Conservation (phyloP, 495 filamentous ascomycete genomes). For the Penicillium cataractarum region DNA sequence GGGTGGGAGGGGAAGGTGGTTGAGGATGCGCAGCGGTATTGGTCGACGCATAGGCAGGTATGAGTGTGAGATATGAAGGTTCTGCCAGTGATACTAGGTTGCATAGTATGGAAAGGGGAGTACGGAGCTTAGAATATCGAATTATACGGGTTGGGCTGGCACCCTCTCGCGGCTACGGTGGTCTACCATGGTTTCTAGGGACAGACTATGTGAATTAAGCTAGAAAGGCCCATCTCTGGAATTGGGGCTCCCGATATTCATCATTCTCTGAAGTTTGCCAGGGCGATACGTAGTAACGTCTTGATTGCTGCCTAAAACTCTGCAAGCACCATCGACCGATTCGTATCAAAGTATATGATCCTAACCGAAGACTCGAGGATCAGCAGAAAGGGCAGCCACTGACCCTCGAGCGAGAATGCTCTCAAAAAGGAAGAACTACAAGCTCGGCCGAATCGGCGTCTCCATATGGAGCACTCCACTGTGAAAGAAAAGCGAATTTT, state of each 20-base stretch:
- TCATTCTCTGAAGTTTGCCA: background rate
- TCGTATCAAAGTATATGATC: background rate
- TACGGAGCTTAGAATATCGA: background rate
- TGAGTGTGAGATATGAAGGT: background rate
- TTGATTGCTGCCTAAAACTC: background rate
- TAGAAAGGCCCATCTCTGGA: too few species aligned
- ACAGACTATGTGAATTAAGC: background rate
- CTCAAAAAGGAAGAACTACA: background rate
- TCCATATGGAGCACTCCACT: constrained; percentile 8
- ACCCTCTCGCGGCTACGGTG: background rate
- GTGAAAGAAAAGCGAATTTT: constrained; percentile 6
- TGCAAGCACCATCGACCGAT: background rate
- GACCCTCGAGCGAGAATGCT: background rate
- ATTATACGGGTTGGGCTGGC: background rate
- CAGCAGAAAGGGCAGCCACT: background rate
- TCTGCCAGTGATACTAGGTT: too few species aligned
- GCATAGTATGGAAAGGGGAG: background rate
- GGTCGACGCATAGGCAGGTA: constrained; percentile 34
- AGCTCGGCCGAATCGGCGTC: background rate
- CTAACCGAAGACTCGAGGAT: background rate
- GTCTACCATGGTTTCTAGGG: background rate
- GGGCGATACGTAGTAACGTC: background rate
- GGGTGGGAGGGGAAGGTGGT: constrained; percentile 49
- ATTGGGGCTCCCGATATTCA: too few species aligned
- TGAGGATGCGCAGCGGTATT: constrained; percentile 49